Evolutionary conservation across 805 yeast species (phyloP).

Genomic region (Saturnispora zaruensis): DNA sequence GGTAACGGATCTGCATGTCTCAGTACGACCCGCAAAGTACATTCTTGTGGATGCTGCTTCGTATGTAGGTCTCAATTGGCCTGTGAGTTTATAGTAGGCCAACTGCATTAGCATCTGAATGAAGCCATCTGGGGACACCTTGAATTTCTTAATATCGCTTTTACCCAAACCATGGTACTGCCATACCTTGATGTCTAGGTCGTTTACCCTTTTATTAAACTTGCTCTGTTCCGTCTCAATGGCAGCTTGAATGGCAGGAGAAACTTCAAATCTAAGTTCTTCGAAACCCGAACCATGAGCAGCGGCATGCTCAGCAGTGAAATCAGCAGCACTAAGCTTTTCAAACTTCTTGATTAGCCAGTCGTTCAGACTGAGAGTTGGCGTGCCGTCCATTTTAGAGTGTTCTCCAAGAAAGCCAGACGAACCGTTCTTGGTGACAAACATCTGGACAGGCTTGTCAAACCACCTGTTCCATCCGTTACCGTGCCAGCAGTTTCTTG

Average conservation of each 20-base stretch:
- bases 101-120: conserved; percentile 87
- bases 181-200: conserved; percentile 72
- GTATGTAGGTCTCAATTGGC: conserved; percentile 80
- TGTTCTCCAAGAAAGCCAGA: conserved; percentile 96
- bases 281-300: conserved; percentile 8
- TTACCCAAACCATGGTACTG: conserved; percentile 83
- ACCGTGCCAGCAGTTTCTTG: conserved; percentile 91
- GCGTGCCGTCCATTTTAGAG: conserved; percentile 97
- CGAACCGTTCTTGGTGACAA: conserved; percentile 71
- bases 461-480: conserved; percentile 86
- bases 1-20: conserved; percentile 82
- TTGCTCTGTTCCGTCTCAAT: conserved; percentile 48
- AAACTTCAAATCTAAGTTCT: conserved; percentile 49
- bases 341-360: conserved; percentile 53
- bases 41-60: conserved; percentile 94
- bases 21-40: conserved; percentile 86
- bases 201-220: conserved; percentile 45
- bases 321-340: conserved; percentile 22
- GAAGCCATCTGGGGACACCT: conserved; percentile 87
- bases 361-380: conserved; percentile 83
- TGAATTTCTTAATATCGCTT: conserved; percentile 71
- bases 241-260: conserved; percentile 40
- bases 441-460: conserved; percentile 85
- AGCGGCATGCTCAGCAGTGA: conserved; percentile 8
- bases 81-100: conserved; percentile 78